Conservation (phyloP, 306 rosid species). For the Prosopis cineraria region DNA sequence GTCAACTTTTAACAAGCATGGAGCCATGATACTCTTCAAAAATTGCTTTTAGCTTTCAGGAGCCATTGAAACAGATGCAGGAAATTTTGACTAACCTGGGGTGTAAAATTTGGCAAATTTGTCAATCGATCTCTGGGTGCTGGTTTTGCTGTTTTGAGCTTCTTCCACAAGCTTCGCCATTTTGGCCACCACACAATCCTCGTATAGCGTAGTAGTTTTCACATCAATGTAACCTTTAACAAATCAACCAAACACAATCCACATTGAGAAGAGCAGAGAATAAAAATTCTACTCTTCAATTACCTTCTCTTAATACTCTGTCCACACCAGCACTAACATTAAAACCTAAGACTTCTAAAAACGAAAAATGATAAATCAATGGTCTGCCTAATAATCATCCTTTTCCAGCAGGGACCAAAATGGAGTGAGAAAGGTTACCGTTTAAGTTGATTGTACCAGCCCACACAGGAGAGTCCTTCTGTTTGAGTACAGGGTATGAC, state of each 20-base stretch:
- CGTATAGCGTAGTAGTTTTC: slow-evolving; percentile 83
- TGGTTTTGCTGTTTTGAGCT: slow-evolving; percentile 87
- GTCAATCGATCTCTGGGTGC: slow-evolving; percentile 78
- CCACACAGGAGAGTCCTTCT: slow-evolving; percentile 75
- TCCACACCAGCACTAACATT: background rate
- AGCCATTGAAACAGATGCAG: slow-evolving; percentile 7
- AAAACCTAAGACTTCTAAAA: background rate
- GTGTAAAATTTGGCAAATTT: slow-evolving; percentile 85
- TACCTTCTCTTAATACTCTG: background rate
- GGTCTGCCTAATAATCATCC: background rate
- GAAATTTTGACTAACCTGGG: slow-evolving; percentile 63
- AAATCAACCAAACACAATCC: slow-evolving; percentile 25
- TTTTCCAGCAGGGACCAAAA: background rate
- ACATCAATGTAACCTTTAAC: slow-evolving; percentile 76
- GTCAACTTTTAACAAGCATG: background rate
- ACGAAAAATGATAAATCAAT: background rate
- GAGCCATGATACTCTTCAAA: background rate
- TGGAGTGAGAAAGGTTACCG: slow-evolving; percentile 49
- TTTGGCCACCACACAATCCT: slow-evolving; percentile 93
- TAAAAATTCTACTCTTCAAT: background rate
- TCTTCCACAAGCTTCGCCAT: slow-evolving; percentile 96
- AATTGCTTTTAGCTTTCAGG: slow-evolving; percentile 4
- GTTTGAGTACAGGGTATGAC: slow-evolving; percentile 87
- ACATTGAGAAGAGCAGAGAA: background rate
- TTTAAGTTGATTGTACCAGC: slow-evolving; percentile 92